phyloP scores from a whole-genome alignment of 805 yeast genomes.

The Yarrowia sp. region DNA sequence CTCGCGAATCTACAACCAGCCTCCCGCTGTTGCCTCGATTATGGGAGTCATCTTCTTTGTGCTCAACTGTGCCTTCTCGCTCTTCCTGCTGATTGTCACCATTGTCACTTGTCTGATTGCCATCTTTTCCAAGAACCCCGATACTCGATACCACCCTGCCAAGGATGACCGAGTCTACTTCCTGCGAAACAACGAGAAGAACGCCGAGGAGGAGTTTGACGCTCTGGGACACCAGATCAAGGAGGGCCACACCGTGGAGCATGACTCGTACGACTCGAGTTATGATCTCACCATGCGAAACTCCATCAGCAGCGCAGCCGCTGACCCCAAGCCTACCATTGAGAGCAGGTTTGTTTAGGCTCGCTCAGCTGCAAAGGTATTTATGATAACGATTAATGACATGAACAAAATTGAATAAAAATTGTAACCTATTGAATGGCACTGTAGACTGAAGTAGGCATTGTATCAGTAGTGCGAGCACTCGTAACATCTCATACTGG shows the following conservation, averaged over 20 bases:
- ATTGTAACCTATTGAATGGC: no score
- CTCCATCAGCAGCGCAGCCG: conserved; percentile 26
- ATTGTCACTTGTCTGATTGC: conserved; percentile 70
- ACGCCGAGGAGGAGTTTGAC: conserved; percentile 64
- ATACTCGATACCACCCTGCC: conserved; percentile 85
- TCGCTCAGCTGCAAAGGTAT: conserved; percentile 19
- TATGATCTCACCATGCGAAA: conserved; percentile 32
- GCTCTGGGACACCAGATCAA: conserved; percentile 64
- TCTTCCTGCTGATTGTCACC: conserved; percentile 72
- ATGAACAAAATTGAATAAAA: neutral
- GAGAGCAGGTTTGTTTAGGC: conserved; percentile 36
- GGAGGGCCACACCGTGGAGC: conserved; percentile 45
- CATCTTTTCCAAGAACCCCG: conserved; percentile 81
- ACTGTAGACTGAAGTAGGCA: neutral
- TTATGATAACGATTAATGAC: conserved; percentile 33
- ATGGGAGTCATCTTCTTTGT: conserved; percentile 94
- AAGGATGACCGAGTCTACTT: conserved; percentile 92
- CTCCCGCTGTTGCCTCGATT: conserved; percentile 75
- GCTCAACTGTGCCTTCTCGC: conserved; percentile 86
- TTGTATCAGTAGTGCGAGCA: no score
- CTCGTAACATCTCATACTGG: no score
- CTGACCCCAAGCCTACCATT: conserved; percentile 20
- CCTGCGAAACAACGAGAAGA: conserved; percentile 52
- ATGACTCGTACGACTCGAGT: conserved; percentile 30
- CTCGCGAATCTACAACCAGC: conserved; percentile 82